phyloP scores from a whole-genome alignment of 306 rosid species.

The Datisca glomerata region DNA sequence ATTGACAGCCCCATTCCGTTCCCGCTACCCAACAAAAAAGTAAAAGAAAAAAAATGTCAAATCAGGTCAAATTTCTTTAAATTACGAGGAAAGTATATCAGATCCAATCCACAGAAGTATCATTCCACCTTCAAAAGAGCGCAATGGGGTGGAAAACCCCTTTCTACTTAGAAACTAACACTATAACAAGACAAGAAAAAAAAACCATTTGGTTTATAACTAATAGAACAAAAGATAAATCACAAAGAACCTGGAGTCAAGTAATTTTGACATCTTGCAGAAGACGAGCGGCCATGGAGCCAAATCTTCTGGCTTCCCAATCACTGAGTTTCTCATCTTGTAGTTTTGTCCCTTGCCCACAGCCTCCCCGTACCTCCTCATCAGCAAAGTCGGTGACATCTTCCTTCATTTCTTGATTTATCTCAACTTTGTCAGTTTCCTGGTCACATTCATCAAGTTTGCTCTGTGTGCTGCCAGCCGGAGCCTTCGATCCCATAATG shows the following conservation, averaged over 20 bases:
- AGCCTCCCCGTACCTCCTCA: conserved; percentile 24
- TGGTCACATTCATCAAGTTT: conserved; percentile 11
- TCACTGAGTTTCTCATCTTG: conserved; percentile 38
- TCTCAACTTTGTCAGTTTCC: conserved; percentile 21
- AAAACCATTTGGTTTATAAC: background rate
- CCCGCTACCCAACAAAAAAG: no score
- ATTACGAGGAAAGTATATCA: no score
- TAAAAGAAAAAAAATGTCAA: no score
- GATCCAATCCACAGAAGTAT: no score
- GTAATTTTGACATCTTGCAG: conserved; percentile 58
- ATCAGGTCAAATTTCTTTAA: no score
- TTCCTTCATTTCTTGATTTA: conserved; percentile 17
- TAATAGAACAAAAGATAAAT: background rate
- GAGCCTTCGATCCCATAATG: conserved; percentile 42
- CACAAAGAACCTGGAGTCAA: conserved; percentile 7
- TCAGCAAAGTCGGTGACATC: conserved; percentile 10
- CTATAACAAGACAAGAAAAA: background rate
- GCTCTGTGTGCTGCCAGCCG: conserved; percentile 20
- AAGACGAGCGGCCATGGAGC: conserved; percentile 82
- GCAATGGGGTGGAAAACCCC: no score
- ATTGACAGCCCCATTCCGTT: no score
- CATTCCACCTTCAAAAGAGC: no score
- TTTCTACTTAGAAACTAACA: no score
- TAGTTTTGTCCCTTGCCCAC: conserved; percentile 13
- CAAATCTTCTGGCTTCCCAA: conserved; percentile 84